A percentile compares a stretch with the other conserved stretches of the same genome.
Evolutionary conservation across 306 rosid species (phyloP).

Genomic region (Inga oerstediana): DNA sequence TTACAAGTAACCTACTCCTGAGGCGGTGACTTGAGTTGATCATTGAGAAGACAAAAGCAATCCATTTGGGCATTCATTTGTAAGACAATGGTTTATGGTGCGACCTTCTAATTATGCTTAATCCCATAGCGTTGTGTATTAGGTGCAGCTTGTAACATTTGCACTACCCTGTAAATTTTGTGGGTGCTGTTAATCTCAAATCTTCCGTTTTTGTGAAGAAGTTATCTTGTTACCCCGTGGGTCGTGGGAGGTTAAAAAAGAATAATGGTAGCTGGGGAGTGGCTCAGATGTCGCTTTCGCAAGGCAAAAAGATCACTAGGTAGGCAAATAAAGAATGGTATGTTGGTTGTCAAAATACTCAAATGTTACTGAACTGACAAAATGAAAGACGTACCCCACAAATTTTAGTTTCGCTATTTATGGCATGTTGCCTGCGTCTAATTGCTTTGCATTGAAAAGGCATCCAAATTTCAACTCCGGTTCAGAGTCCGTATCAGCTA

Average conservation of each 20-base stretch:
- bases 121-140: not conserved
- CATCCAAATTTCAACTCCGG: not conserved
- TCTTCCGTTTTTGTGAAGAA: slow-evolving; percentile 17
- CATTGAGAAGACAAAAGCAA: slow-evolving; percentile 9
- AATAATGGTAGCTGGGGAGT: slow-evolving; percentile 12
- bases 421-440: not conserved
- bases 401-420: not conserved
- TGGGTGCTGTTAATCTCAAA: not conserved
- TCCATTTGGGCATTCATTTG: not conserved
- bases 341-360: slow-evolving; percentile 28
- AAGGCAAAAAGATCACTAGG: not conserved
- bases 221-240: not conserved
- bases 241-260: not conserved
- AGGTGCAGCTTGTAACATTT: not conserved
- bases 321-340: slow-evolving; percentile 8
- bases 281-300: slow-evolving; percentile 40
- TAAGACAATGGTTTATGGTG: slow-evolving; percentile 25
- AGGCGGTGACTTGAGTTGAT: slow-evolving; percentile 2
- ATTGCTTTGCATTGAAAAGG: not conserved
- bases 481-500: not conserved
- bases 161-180: not conserved
- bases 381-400: slow-evolving; percentile 26
- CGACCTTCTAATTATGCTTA: not conserved
- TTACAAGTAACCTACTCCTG: not conserved
- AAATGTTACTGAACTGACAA: slow-evolving; percentile 39